Evolutionary conservation across 2,329 filamentous ascomycete genomes (phyloP).

Genomic region (Exophiala dermatitidis): DNA sequence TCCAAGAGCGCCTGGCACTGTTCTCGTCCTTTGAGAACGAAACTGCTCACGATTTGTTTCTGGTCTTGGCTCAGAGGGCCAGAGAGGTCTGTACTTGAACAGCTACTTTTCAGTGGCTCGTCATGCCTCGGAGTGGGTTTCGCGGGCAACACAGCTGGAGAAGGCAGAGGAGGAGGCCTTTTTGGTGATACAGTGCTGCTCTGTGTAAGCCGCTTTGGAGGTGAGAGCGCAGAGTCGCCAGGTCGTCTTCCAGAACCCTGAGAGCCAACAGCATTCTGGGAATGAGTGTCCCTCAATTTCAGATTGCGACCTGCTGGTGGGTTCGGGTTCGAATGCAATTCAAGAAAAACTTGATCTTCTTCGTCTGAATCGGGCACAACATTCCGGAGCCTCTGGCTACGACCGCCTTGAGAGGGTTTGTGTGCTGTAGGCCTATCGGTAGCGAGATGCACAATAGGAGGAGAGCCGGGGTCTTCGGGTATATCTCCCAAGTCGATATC

Average conservation of each 20-base stretch:
- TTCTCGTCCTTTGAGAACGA: conserved; percentile 10
- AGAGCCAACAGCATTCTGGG: not conserved
- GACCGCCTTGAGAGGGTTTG: not conserved
- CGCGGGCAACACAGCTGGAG: not conserved
- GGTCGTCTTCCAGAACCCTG: not conserved
- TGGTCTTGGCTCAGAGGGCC: conserved; percentile 10
- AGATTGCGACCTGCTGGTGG: not conserved
- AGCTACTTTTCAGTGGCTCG: conserved; percentile 10
- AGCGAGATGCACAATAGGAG: not conserved
- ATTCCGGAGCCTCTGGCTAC: not conserved
- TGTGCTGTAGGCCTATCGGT: not conserved
- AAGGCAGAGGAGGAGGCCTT: not conserved
- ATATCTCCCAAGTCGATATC: not conserved
- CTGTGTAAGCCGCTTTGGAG: not conserved
- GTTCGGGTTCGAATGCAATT: not conserved
- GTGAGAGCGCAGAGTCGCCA: not conserved
- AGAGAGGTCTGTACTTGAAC: not conserved
- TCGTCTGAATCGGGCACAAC: conserved; percentile 20
- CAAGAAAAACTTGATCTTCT: conserved; percentile 4
- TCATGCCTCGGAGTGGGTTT: not conserved
- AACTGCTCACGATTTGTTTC: conserved; percentile 14
- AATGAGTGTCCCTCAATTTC: not conserved
- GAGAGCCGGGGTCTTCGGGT: not conserved
- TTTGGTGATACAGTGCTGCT: not conserved
- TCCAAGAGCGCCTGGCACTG: conserved; percentile 16